Base-by-base conservation (phyloP, 805 yeast species). In the Starmerella riodocensis region DNA sequence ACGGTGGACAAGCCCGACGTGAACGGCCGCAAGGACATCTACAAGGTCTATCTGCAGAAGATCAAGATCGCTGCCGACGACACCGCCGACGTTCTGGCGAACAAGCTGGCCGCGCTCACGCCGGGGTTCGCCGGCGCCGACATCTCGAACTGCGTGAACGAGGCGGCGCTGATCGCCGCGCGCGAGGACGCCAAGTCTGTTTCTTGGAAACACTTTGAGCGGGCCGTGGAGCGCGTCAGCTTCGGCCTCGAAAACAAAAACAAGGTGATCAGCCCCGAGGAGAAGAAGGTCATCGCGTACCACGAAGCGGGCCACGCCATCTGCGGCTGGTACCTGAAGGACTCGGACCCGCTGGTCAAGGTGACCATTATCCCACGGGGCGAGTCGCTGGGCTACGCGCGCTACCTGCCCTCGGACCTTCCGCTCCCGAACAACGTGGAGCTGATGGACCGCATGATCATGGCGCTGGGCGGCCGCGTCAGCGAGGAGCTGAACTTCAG, bases 241-340 rank as follows among this genome's bases (percentile, higher is more conserved):
- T 96, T 93, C 24, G 99, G 99, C 28, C 66, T 91, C 46, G 97
- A 88, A 60, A 82, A 82, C 67, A 88, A 84, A 61, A 72, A 86
- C 13, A 78, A 79, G 54, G 71, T 91, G 12, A 66, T 93, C 45
- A 74, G 84, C 3, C 78, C 84, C 1, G 86, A 79, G 43, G 97
- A 93, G 57, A 83, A 85, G 62, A 74, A 68, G 46, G 75, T 84
- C 21, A 95, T 93, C 41, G 98, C 98, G 1, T 91, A 80, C 54
- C 98, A 93, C 58, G 99, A 91, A 61, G 98, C 99, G 3, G 99
- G 98, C 4, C 98, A 93, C 62, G 98, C 99, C 9, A 74, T 91
- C 45, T 86, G 97, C 60, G 98, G 98, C 11, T 91, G 98, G 99
- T 85, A 67, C 55, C 69, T 91, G 54, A 73, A 81, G 59, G 71